Conservation (phyloP, 2,329 filamentous ascomycete genomes). For the Calcarisporium arbuscula region DNA sequence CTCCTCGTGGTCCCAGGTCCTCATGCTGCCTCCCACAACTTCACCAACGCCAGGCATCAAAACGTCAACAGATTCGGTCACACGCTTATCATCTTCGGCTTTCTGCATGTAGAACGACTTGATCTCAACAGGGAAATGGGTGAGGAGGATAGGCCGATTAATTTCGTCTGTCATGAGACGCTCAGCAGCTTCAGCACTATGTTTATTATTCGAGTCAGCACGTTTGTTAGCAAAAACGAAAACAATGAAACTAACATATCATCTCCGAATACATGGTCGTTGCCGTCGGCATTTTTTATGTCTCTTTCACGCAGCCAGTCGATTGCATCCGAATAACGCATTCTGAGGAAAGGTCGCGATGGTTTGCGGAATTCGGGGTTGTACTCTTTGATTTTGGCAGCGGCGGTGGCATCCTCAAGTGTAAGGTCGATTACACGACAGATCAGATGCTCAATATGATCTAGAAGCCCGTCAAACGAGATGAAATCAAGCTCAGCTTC, state of each 20-base stretch:
- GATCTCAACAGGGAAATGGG: slow-evolving; percentile 93
- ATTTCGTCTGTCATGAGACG: slow-evolving; percentile 95
- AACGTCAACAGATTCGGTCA: slow-evolving; percentile 84
- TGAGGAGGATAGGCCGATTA: slow-evolving; percentile 91
- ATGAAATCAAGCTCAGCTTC: slow-evolving; percentile 97
- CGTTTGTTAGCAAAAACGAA: not conserved
- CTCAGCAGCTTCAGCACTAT: slow-evolving; percentile 60
- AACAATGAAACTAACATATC: slow-evolving; percentile 64
- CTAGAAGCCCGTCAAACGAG: slow-evolving; percentile 80
- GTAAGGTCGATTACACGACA: slow-evolving; percentile 77
- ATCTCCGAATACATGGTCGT: slow-evolving; percentile 84
- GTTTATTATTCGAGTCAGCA: not conserved
- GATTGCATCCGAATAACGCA: slow-evolving; percentile 90
- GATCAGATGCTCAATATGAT: slow-evolving; percentile 80
- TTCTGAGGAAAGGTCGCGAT: slow-evolving; percentile 80
- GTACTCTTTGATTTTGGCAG: slow-evolving; percentile 70
- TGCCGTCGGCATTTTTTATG: slow-evolving; percentile 84
- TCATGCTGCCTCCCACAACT: slow-evolving; percentile 92
- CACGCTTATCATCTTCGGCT: slow-evolving; percentile 67
- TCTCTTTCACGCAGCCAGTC: slow-evolving; percentile 84
- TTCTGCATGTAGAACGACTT: slow-evolving; percentile 99
- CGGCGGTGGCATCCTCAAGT: slow-evolving; percentile 66
- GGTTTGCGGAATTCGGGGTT: slow-evolving; percentile 88
- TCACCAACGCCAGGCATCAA: slow-evolving; percentile 89
- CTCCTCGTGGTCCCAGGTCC: slow-evolving; percentile 84